phyloP scores from a whole-genome alignment of 139 green algal genomes.

The Chlorella sp. region DNA sequence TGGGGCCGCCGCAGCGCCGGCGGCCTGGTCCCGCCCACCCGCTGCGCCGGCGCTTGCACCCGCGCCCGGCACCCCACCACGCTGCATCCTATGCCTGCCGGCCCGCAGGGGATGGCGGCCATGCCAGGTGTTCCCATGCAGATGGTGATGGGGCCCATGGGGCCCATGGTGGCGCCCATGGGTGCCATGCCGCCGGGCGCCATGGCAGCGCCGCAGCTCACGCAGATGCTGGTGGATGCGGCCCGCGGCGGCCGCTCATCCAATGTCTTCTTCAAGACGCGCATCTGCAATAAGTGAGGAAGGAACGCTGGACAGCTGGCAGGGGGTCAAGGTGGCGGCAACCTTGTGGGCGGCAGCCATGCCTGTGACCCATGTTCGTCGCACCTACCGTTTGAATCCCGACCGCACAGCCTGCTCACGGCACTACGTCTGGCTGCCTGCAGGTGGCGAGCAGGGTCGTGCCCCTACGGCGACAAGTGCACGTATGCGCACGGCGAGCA shows the following conservation, averaged over 20 bases:
- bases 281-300: conserved; percentile 58
- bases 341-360: too few species aligned
- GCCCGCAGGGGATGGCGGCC: conserved; percentile 11
- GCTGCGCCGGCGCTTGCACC: background rate
- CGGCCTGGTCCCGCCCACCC: background rate
- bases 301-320: background rate
- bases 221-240: conserved; percentile 33
- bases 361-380: too few species aligned
- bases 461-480: conserved; percentile 54
- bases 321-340: too few species aligned
- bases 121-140: conserved; percentile 28
- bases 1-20: too few species aligned
- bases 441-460: conserved; percentile 49
- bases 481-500: conserved; percentile 59
- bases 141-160: conserved; percentile 23
- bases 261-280: conserved; percentile 62
- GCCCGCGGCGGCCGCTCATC: conserved; percentile 17
- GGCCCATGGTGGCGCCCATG: conserved; percentile 24
- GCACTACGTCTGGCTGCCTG: background rate
- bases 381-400: too few species aligned
- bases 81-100: background rate
- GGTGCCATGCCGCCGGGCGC: conserved; percentile 9
- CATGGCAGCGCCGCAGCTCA: conserved; percentile 36
- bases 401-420: too few species aligned
- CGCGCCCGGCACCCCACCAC: too few species aligned